These are phyloP conservation scores for Sclerotinia minor DNA, from an alignment of 2,329 filamentous ascomycete genomes.

Conservation along the genomic window DNA sequence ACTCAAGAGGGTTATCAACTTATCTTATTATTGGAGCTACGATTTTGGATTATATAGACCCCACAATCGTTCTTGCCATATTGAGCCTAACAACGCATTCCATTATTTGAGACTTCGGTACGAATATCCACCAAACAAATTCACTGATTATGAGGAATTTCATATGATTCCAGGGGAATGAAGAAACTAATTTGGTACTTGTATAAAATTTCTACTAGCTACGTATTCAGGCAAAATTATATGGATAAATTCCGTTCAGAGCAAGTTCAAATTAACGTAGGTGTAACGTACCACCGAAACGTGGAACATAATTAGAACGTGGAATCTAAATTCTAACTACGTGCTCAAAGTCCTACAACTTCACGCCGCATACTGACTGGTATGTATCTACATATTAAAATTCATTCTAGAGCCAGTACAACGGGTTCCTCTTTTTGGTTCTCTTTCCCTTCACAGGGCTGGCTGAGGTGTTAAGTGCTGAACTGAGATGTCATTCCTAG, in stretches of 20 bases:
- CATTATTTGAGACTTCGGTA: background rate
- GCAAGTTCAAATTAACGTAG: background rate
- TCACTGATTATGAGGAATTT: background rate
- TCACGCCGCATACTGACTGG: background rate
- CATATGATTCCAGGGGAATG: background rate
- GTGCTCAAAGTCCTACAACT: background rate
- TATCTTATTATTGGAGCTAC: too few relatives aligned
- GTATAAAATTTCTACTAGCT: background rate
- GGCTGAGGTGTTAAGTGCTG: too few relatives aligned
- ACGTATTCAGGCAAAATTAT: slow-evolving; percentile 14
- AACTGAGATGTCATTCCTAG: background rate
- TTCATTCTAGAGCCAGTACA: background rate
- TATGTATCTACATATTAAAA: background rate
- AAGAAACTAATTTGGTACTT: slow-evolving; percentile 4
- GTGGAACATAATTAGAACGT: too few relatives aligned
- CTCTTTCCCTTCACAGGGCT: background rate
- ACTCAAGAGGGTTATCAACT: too few relatives aligned
- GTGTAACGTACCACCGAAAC: slow-evolving; percentile 11
- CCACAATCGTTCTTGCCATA: too few relatives aligned
- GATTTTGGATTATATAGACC: too few relatives aligned
- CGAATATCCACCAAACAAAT: slow-evolving; percentile 24
- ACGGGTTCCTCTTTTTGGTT: too few relatives aligned
- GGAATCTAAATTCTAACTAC: too few relatives aligned
- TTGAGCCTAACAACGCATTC: too few relatives aligned
- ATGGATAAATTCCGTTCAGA: slow-evolving; percentile 16